phyloP scores from a whole-genome alignment of 352 stramenopile species.

The Globisporangium takayamanum region DNA sequence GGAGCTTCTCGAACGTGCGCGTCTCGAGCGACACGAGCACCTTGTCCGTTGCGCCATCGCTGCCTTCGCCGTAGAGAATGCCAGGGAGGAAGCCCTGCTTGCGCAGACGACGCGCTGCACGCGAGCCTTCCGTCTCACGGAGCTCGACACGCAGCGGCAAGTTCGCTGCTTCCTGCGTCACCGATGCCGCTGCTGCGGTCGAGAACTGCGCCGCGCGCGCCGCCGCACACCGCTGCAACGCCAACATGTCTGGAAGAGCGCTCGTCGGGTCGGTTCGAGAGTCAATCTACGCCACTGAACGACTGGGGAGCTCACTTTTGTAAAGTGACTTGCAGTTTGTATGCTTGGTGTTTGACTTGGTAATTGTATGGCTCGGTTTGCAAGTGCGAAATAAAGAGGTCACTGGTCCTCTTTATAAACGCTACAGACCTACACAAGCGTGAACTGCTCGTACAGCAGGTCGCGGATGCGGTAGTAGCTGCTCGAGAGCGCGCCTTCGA shows the following conservation, averaged over 20 bases:
- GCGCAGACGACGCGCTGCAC: conserved; percentile 70
- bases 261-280: background rate
- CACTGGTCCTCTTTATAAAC: background rate
- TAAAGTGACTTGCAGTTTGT: background rate
- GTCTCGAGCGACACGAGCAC: conserved; percentile 72
- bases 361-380: background rate
- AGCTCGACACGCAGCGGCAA: conserved; percentile 46
- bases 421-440: conserved; percentile 45
- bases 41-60: conserved; percentile 54
- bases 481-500: conserved; percentile 76
- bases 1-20: conserved; percentile 69
- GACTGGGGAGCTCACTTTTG: background rate
- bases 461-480: conserved; percentile 87
- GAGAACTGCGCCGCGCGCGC: conserved; percentile 44
- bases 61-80: conserved; percentile 80
- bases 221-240: conserved; percentile 35
- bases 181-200: conserved; percentile 25
- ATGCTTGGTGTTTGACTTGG: too few relatives aligned
- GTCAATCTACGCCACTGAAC: conserved; percentile 16
- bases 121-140: conserved; percentile 63
- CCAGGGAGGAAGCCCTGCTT: conserved; percentile 75
- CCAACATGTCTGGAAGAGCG: conserved; percentile 26
- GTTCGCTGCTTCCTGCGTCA: conserved; percentile 1
- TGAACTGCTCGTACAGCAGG: conserved; percentile 86
- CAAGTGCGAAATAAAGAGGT: too few relatives aligned